These are phyloP conservation scores for Orbilia javanica DNA, from an alignment of 2,329 filamentous ascomycete genomes.

Conservation along the genomic window DNA sequence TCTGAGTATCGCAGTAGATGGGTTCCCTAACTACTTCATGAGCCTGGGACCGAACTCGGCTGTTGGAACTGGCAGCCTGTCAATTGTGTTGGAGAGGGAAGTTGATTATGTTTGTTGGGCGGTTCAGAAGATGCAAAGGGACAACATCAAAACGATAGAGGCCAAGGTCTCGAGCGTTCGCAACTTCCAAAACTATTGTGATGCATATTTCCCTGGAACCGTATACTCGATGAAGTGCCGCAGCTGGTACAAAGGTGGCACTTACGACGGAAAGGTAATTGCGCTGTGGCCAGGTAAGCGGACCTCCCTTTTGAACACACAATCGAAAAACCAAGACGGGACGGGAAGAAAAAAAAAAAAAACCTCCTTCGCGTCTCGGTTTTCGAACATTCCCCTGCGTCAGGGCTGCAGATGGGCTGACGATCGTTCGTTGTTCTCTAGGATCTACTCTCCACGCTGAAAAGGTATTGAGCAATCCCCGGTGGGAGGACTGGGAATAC, in stretches of 20 bases:
- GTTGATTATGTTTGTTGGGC: slow-evolving; percentile 69
- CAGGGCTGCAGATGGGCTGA: slow-evolving; percentile 11
- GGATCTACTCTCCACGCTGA: slow-evolving; percentile 49
- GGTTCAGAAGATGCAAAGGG: slow-evolving; percentile 68
- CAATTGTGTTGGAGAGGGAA: slow-evolving; percentile 68
- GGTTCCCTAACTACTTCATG: slow-evolving; percentile 72
- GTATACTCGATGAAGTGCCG: slow-evolving; percentile 69
- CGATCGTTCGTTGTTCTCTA: slow-evolving; percentile 10
- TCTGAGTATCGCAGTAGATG: slow-evolving; percentile 70
- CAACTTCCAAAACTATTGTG: slow-evolving; percentile 68
- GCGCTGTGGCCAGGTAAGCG: slow-evolving; percentile 67
- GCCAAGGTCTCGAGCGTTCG: slow-evolving; percentile 67
- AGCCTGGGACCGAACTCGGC: slow-evolving; percentile 69
- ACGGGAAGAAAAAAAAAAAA: background rate
- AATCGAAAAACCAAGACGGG: slow-evolving; percentile 22
- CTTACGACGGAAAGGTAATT: slow-evolving; percentile 66
- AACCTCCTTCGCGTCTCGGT: slow-evolving; percentile 22
- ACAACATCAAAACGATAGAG: slow-evolving; percentile 66
- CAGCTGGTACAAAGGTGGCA: slow-evolving; percentile 70
- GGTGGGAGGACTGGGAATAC: slow-evolving; percentile 54
- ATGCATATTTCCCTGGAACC: slow-evolving; percentile 68
- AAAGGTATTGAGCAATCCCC: slow-evolving; percentile 49
- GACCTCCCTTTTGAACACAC: background rate
- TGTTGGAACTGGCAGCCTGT: slow-evolving; percentile 68
- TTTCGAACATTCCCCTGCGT: background rate